These are phyloP conservation scores for Cladosporium colombiae DNA, from an alignment of 2,329 filamentous ascomycete species.

Conservation along the genomic window DNA sequence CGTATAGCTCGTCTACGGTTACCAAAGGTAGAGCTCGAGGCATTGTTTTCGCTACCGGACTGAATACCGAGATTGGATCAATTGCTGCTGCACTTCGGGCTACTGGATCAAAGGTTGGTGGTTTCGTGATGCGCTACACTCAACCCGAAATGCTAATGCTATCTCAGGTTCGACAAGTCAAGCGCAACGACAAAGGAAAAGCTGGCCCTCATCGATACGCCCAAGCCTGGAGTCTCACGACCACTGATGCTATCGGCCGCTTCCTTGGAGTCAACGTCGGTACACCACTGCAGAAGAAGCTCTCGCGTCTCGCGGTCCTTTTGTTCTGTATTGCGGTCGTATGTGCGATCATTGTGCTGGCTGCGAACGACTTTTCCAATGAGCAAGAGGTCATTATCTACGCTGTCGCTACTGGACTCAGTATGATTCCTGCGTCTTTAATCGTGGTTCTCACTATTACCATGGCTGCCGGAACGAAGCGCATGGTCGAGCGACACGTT, in stretches of 20 bases:
- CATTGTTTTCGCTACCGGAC: constrained; percentile 69
- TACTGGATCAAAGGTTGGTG: constrained; percentile 38
- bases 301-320: constrained; percentile 80
- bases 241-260: constrained; percentile 59
- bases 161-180: constrained; percentile 38
- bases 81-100: constrained; percentile 69
- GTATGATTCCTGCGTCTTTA: constrained; percentile 61
- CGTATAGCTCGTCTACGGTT: constrained; percentile 71
- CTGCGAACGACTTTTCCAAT: constrained; percentile 58
- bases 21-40: constrained; percentile 69
- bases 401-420: constrained; percentile 60
- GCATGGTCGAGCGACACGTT: constrained; percentile 65
- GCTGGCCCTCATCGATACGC: constrained; percentile 41
- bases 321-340: constrained; percentile 74
- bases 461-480: constrained; percentile 60
- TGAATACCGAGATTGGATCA: constrained; percentile 73
- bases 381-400: constrained; percentile 64
- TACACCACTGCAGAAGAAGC: constrained; percentile 80
- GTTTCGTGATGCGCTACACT: not conserved
- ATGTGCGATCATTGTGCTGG: constrained; percentile 69
- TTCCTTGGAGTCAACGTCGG: constrained; percentile 72
- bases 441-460: constrained; percentile 43
- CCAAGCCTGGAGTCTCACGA: constrained; percentile 55
- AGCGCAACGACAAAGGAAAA: constrained; percentile 40
- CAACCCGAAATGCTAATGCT: constrained; percentile 37